Percentiles rank a stretch among this genome's conserved stretches.
Conservation (phyloP, 2,329 filamentous ascomycete genomes). For the Penicillium frequentans region DNA sequence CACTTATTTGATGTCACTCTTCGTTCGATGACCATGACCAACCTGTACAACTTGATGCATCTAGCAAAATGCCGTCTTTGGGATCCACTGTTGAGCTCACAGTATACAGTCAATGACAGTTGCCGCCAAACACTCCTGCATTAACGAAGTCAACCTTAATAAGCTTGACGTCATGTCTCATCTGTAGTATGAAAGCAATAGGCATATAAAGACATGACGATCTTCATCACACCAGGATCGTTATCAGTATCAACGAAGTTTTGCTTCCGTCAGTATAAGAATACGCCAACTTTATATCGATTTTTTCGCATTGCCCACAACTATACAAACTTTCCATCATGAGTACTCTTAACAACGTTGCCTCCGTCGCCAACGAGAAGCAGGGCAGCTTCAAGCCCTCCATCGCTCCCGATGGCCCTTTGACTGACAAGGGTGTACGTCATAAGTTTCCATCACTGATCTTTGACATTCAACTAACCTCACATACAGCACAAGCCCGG, state of each 20-base stretch:
- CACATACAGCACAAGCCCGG: constrained; percentile 63
- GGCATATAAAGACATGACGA: not conserved
- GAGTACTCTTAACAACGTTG: constrained; percentile 44
- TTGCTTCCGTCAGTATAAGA: not conserved
- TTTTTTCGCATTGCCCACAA: too few relatives aligned
- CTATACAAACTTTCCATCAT: constrained; percentile 13
- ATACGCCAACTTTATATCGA: too few relatives aligned
- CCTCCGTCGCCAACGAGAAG: constrained; percentile 51
- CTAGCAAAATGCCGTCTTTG: not conserved
- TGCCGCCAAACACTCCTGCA: not conserved
- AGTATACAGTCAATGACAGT: not conserved
- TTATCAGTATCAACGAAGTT: too few relatives aligned
- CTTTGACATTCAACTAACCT: too few relatives aligned
- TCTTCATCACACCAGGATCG: too few relatives aligned
- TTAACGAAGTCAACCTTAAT: not conserved
- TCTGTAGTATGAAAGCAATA: not conserved
- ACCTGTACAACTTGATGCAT: not conserved
- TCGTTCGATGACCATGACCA: constrained; percentile 1
- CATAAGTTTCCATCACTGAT: too few relatives aligned
- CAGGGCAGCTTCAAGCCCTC: constrained; percentile 59
- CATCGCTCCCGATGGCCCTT: constrained; percentile 53
- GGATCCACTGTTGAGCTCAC: not conserved
- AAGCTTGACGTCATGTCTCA: constrained; percentile 6
- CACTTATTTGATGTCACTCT: constrained; percentile 12
- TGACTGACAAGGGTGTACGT: constrained; percentile 55